phyloP scores from a whole-genome alignment of 108 stramenopile genomes.

The Cyclotella baltica region DNA sequence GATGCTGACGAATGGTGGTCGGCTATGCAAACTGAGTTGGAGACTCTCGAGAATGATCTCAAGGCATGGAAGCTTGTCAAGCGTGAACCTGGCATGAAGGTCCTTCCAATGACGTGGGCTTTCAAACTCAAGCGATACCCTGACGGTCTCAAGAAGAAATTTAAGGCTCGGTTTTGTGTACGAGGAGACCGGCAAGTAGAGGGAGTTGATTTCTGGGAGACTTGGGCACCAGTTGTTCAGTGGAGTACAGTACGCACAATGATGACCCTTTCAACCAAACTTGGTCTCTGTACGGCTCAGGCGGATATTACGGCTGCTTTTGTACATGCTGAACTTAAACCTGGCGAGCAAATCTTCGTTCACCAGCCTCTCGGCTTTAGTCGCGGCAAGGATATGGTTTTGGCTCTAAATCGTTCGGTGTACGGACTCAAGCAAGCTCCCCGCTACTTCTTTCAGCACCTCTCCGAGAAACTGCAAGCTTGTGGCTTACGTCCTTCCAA shows the following conservation, averaged over 20 bases:
- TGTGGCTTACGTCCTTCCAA: background rate
- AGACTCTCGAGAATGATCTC: background rate
- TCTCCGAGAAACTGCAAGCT: background rate
- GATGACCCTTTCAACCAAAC: background rate
- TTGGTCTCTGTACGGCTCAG: background rate
- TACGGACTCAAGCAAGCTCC: background rate
- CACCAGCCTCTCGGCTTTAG: background rate
- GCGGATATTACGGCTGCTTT: background rate
- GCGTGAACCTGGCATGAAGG: background rate
- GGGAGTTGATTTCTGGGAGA: slow-evolving; percentile 1
- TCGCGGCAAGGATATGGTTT: background rate
- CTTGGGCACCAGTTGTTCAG: slow-evolving; percentile 1
- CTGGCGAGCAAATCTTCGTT: background rate
- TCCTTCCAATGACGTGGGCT: background rate
- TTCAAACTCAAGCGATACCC: background rate
- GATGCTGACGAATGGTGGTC: slow-evolving; percentile 17
- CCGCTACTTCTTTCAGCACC: background rate
- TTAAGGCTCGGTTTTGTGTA: slow-evolving; percentile 4
- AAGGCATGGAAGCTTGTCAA: background rate
- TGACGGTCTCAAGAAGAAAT: slow-evolving; percentile 1
- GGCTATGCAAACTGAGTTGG: background rate
- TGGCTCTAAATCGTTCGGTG: background rate
- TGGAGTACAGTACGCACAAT: background rate
- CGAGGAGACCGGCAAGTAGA: background rate
- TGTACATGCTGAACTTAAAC: background rate